Conservation (phyloP, 768 basidiomycete species). For the Pleurotus cornucopiae region DNA sequence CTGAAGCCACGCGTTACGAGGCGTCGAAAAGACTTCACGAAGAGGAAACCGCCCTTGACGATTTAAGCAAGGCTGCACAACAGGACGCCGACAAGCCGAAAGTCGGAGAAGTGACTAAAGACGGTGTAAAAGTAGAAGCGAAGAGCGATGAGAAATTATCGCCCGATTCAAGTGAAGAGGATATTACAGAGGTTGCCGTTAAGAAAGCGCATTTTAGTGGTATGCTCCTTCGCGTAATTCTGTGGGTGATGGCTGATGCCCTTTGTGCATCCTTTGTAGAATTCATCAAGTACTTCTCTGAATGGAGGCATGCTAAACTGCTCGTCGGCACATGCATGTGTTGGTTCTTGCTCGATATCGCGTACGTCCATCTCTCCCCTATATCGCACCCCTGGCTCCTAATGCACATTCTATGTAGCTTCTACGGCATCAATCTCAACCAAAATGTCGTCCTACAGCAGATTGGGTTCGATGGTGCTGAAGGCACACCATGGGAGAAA, state of each 20-base stretch:
- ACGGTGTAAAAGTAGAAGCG: conserved; percentile 12
- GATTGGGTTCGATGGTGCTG: conserved; percentile 50
- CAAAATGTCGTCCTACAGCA: conserved; percentile 54
- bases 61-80: conserved; percentile 30
- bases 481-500: conserved; percentile 44
- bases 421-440: conserved; percentile 63
- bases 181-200: conserved; percentile 19
- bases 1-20: conserved; percentile 58
- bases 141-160: conserved; percentile 10
- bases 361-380: conserved; percentile 31
- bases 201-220: conserved; percentile 53
- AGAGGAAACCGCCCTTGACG: conserved; percentile 22
- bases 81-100: conserved; percentile 21
- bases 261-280: conserved; percentile 30
- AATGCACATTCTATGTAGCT: conserved; percentile 28
- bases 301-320: conserved; percentile 66
- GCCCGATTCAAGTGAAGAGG: conserved; percentile 7
- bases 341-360: conserved; percentile 78
- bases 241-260: neutral
- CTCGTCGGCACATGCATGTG: conserved; percentile 63
- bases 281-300: conserved; percentile 62
- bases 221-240: conserved; percentile 13
- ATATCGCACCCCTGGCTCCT: neutral
- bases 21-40: conserved; percentile 34
- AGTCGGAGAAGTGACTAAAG: conserved; percentile 9